A percentile compares a stretch with the other conserved stretches of the same genome.
phyloP scores from a whole-genome alignment of 2,329 filamentous ascomycete species.

The Botryotinia globosa region DNA sequence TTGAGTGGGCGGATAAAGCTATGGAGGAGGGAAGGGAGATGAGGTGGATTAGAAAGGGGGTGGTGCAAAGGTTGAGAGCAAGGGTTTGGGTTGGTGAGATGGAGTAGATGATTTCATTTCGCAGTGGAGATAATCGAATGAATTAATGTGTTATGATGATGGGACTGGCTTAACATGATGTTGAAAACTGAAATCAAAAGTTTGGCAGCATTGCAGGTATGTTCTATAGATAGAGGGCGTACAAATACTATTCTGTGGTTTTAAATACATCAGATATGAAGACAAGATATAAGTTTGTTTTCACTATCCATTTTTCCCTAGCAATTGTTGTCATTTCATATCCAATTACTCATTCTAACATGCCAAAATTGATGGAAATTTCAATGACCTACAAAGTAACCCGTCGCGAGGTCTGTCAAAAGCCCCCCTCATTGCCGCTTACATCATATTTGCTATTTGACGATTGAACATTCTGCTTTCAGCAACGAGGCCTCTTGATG shows the following conservation, averaged over 20 bases:
- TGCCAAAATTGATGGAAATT: not conserved
- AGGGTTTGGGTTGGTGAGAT: conserved; percentile 45
- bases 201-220: not conserved
- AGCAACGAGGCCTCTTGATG: not conserved
- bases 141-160: conserved; percentile 19
- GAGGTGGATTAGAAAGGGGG: conserved; percentile 55
- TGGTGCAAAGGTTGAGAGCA: conserved; percentile 53
- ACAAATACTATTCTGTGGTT: not conserved
- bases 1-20: conserved; percentile 61
- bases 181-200: not conserved
- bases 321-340: not conserved
- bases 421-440: not conserved
- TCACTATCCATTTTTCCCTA: not conserved
- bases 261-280: not conserved
- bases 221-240: not conserved
- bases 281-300: not conserved
- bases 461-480: not conserved
- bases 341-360: not conserved
- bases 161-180: not conserved
- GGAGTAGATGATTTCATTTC: conserved; percentile 15
- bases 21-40: conserved; percentile 42
- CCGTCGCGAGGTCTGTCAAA: too few relatives aligned
- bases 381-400: not conserved
- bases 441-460: not conserved
- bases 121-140: not conserved